Evolutionary conservation across 495 filamentous ascomycete species (phyloP).

Genomic region (Hypomontagnella submonticulosa): DNA sequence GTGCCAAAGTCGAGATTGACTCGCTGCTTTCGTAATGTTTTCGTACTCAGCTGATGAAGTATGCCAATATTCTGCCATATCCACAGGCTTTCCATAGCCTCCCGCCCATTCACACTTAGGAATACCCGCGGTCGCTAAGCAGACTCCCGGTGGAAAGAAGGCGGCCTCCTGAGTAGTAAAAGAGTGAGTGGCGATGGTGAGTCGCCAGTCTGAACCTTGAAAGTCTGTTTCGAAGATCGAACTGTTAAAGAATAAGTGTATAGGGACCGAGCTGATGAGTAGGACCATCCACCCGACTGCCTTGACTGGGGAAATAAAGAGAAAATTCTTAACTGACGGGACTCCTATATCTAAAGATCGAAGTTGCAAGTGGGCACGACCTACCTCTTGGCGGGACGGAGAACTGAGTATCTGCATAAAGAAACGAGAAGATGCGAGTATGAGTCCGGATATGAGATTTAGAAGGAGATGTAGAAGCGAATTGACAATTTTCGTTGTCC

Average conservation of each 20-base stretch:
- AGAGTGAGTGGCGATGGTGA: slow-evolving; percentile 21
- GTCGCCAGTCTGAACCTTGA: slow-evolving; percentile 20
- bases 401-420: slow-evolving; percentile 54
- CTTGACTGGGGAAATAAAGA: slow-evolving; percentile 13
- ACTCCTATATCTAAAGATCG: slow-evolving; percentile 34
- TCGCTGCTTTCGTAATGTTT: slow-evolving; percentile 17
- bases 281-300: slow-evolving; percentile 11
- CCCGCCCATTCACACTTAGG: not conserved
- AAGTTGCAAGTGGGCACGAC: slow-evolving; percentile 17
- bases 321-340: slow-evolving; percentile 26
- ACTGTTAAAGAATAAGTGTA: slow-evolving; percentile 36
- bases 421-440: slow-evolving; percentile 51
- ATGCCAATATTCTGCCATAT: slow-evolving; percentile 15
- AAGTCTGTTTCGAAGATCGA: slow-evolving; percentile 28
- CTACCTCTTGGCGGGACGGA: slow-evolving; percentile 26
- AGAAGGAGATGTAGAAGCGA: slow-evolving; percentile 46
- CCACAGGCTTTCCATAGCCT: slow-evolving; percentile 9
- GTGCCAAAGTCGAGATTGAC: not conserved
- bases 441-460: slow-evolving; percentile 48
- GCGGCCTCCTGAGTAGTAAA: slow-evolving; percentile 12
- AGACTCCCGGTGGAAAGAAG: slow-evolving; percentile 33
- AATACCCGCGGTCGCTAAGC: slow-evolving; percentile 17
- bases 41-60: not conserved
- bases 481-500: not conserved
- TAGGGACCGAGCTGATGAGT: slow-evolving; percentile 17